These are phyloP conservation scores for Xenoacremonium recifei DNA, from an alignment of 2,329 filamentous ascomycete species.

Conservation along the genomic window DNA sequence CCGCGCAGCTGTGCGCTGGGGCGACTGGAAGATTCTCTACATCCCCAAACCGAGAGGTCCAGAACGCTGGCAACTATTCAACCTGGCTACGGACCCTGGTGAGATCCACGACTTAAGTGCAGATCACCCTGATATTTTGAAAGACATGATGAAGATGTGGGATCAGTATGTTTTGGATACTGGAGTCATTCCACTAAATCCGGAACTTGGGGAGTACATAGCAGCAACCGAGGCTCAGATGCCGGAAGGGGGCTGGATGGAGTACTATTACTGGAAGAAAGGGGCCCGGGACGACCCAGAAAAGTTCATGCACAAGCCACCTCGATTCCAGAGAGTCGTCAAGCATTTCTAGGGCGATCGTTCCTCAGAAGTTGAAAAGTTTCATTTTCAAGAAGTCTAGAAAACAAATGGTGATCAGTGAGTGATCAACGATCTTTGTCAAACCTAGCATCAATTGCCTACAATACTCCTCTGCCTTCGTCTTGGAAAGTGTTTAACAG, in stretches of 20 bases:
- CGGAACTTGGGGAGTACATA: constrained; percentile 56
- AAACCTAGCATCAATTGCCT: too few relatives aligned
- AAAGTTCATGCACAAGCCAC: constrained; percentile 30
- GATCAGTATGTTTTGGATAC: constrained; percentile 48
- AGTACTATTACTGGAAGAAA: constrained; percentile 61
- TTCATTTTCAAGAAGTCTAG: too few relatives aligned
- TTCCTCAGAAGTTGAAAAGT: too few relatives aligned
- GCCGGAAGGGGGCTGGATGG: constrained; percentile 64
- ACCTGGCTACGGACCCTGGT: constrained; percentile 49
- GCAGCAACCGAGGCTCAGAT: constrained; percentile 63
- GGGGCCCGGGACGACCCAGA: constrained; percentile 42
- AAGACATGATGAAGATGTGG: constrained; percentile 52
- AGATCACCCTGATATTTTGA: constrained; percentile 39
- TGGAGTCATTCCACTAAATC: constrained; percentile 25
- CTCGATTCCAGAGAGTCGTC: constrained; percentile 15
- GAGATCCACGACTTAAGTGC: constrained; percentile 47
- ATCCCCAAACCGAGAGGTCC: constrained; percentile 49
- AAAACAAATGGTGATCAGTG: too few relatives aligned
- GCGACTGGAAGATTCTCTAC: constrained; percentile 57
- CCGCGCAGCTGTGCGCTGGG: constrained; percentile 49
- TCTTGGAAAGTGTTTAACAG: too few relatives aligned
- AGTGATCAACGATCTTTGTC: too few relatives aligned
- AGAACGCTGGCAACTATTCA: constrained; percentile 57
- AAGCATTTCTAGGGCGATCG: constrained; percentile 4
- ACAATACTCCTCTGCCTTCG: too few relatives aligned